These are phyloP conservation scores for Globisporangium echinulatum DNA, from an alignment of 352 stramenopile genomes.

Conservation along the genomic window DNA sequence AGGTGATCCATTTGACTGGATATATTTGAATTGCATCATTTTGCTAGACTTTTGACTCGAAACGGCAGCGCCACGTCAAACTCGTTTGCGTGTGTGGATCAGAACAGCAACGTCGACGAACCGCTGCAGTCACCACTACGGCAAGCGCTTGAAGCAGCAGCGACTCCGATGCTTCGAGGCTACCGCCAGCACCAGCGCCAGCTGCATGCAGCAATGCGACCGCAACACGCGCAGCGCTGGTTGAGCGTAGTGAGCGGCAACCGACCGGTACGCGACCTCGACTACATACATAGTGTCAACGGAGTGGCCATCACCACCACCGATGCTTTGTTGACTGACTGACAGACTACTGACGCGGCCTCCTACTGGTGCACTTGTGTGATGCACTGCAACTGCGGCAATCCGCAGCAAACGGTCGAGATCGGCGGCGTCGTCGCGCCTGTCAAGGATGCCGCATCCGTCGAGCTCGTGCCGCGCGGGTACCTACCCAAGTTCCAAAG, in stretches of 20 bases:
- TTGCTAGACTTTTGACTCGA: too few species aligned
- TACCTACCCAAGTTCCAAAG: conserved; percentile 36
- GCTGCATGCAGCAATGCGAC: conserved; percentile 1
- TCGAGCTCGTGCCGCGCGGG: conserved; percentile 47
- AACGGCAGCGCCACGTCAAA: too few species aligned
- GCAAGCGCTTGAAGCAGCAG: neutral
- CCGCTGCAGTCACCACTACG: neutral
- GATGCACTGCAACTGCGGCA: neutral
- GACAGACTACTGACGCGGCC: neutral
- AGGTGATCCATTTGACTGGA: neutral
- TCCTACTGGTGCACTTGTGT: neutral
- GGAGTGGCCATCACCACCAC: neutral
- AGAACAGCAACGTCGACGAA: neutral
- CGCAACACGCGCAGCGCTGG: neutral
- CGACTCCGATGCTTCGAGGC: neutral
- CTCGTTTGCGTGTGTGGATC: too few species aligned
- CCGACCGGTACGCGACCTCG: neutral
- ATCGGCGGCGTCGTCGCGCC: conserved; percentile 48
- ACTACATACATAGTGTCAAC: neutral
- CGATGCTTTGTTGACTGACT: neutral
- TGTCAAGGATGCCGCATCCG: conserved; percentile 21
- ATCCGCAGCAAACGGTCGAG: conserved; percentile 28
- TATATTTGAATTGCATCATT: neutral
- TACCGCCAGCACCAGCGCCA: neutral
- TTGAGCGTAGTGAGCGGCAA: neutral